Base-by-base conservation (phyloP, 805 yeast species). In the Myxozyma neotropica region DNA sequence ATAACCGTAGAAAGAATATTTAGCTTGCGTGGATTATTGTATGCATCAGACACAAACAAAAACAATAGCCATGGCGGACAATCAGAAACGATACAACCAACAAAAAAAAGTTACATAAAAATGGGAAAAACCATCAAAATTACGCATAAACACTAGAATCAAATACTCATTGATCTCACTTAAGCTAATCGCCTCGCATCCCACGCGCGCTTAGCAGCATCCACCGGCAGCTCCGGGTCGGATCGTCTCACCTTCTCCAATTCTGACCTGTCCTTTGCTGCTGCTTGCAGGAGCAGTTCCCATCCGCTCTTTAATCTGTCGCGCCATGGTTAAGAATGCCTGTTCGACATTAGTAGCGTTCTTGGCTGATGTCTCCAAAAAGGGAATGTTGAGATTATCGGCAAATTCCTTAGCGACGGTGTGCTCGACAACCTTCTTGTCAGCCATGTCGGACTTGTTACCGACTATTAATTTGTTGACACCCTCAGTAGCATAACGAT, bases 281-380 rank as follows among this genome's bases (percentile, higher is more conserved):
- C 72, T 69, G 17, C 67, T 69, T 45, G 71, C 82, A 67, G 79
- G 86, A 43, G 93, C 86, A 46, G 71, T 68, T 42, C 79, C 78
- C 89, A 94, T 90, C 73, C 91, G 91, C 66, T 95, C 94, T 81
- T 94, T 94, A 74, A 94, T 94, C 75, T 94, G 97, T 75, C 96
- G 88, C 10, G 98, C 96, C 99, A 94, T 94, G 67, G 97, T 91
- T 81, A 89, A 85, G 79, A 94, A 94, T 12, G 98, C 98, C 76
- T 94, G 97, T 76, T 94, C 99, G 69, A 94, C 99, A 73, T 94
- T 94, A 59, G 97, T 90, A 36, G 97, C 88, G 71, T 88, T 88
- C 74, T 91, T 83, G 27, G 99, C 99, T 39, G 96, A 88, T 10
- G 99, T 94, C 78, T 94, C 99, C 76, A 94, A 82, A 75, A 94